Percentiles rank a stretch among this genome's conserved stretches.
Conservation (phyloP, 768 basidiomycete genomes). For the Suillus spraguei region DNA sequence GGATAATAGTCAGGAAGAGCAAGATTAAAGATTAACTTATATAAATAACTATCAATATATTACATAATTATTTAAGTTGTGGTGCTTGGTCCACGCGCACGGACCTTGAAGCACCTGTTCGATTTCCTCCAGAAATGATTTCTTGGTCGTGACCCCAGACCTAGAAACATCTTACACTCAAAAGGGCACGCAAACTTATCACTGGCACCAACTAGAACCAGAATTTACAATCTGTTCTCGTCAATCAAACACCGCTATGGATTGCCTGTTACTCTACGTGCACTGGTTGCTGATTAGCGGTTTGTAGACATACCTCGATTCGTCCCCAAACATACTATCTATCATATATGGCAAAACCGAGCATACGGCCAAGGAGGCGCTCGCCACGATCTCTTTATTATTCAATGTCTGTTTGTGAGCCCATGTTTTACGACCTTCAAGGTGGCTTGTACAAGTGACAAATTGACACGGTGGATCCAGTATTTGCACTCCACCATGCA, state of each 20-base stretch:
- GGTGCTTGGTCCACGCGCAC: too few species aligned
- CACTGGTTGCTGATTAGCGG: slow-evolving; percentile 40
- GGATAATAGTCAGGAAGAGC: too few species aligned
- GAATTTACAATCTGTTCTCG: slow-evolving; percentile 82
- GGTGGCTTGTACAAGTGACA: slow-evolving; percentile 24
- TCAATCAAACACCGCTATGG: slow-evolving; percentile 65
- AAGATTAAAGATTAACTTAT: too few species aligned
- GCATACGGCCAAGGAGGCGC: slow-evolving; percentile 44
- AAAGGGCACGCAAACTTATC: slow-evolving; percentile 61
- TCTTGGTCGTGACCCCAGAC: slow-evolving; percentile 65
- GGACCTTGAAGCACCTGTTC: slow-evolving; percentile 85
- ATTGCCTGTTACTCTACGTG: slow-evolving; percentile 28
- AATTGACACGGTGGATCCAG: slow-evolving; percentile 31
- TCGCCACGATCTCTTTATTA: slow-evolving; percentile 24
- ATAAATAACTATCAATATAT: too few species aligned
- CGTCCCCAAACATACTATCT: slow-evolving; percentile 76
- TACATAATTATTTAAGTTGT: too few species aligned
- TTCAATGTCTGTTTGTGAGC: slow-evolving; percentile 21
- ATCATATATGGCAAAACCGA: slow-evolving; percentile 47
- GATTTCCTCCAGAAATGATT: slow-evolving; percentile 70
- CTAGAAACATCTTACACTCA: slow-evolving; percentile 54
- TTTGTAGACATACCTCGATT: slow-evolving; percentile 73
- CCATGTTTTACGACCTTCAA: slow-evolving; percentile 24
- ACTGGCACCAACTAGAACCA: slow-evolving; percentile 69
- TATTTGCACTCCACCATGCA: slow-evolving; percentile 31